phyloP scores from a whole-genome alignment of 148 eudicot species.

The Pouteria glomerata region DNA sequence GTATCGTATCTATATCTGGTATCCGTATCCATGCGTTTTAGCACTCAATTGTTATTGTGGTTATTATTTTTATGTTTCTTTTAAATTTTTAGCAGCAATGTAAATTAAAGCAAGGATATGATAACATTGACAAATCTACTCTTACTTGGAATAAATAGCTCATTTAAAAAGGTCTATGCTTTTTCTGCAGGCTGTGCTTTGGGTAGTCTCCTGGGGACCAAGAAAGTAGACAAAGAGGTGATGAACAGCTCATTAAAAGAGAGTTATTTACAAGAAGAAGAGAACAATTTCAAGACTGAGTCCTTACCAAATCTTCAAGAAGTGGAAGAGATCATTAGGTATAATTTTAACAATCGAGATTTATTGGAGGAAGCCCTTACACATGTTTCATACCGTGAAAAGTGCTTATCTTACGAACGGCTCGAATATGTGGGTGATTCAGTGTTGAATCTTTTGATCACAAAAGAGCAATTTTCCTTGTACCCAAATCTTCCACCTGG shows the following conservation, averaged over 20 bases:
- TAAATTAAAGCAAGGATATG: neutral
- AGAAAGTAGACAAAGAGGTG: slow-evolving; percentile 3
- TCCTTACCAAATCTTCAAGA: slow-evolving; percentile 13
- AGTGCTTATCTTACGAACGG: slow-evolving; percentile 32
- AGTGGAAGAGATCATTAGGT: slow-evolving; percentile 25
- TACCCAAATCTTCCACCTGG: slow-evolving; percentile 43
- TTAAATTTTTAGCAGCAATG: neutral
- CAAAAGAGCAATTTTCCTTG: slow-evolving; percentile 31
- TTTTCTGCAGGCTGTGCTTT: slow-evolving; percentile 18
- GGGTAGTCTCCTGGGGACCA: slow-evolving; percentile 12
- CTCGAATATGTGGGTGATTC: slow-evolving; percentile 61
- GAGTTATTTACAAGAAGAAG: slow-evolving; percentile 3
- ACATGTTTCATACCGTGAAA: slow-evolving; percentile 26
- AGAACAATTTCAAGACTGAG: neutral
- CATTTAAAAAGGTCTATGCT: neutral
- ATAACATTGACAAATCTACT: neutral
- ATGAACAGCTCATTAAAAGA: slow-evolving; percentile 2
- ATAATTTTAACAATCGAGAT: slow-evolving; percentile 26
- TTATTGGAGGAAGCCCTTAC: slow-evolving; percentile 48
- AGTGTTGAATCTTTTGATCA: slow-evolving; percentile 31
- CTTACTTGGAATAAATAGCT: neutral
- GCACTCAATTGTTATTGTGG: no score
- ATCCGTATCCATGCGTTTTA: neutral
- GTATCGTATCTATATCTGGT: no score
- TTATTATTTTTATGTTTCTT: neutral